phyloP scores from a whole-genome alignment of 176 grass and related monocot genomes.

The Leersia perrieri region DNA sequence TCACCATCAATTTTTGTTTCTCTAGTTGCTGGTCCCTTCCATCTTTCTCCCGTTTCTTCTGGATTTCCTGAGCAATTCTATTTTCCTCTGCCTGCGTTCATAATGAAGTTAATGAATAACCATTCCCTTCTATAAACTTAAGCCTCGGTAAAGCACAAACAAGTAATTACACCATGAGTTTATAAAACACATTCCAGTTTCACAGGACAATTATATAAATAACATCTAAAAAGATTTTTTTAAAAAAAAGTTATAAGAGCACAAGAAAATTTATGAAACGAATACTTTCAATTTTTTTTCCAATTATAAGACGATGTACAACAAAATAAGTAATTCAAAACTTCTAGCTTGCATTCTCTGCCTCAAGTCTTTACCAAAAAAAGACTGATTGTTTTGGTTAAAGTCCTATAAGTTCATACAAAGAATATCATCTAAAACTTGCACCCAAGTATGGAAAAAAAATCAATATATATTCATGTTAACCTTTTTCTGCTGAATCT shows the following conservation, averaged over 20 bases:
- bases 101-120: slow-evolving; percentile 16
- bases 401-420: background rate
- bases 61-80: slow-evolving; percentile 85
- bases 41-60: slow-evolving; percentile 86
- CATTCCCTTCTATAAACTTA: background rate
- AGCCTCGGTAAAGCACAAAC: background rate
- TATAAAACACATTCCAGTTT: background rate
- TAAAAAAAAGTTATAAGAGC: background rate
- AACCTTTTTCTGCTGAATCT: slow-evolving; percentile 85
- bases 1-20: slow-evolving; percentile 61
- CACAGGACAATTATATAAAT: background rate
- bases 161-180: background rate
- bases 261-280: background rate
- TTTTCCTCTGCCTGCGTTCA: slow-evolving; percentile 72
- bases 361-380: background rate
- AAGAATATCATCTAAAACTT: background rate
- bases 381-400: background rate
- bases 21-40: slow-evolving; percentile 59
- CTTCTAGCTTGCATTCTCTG: background rate
- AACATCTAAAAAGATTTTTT: background rate
- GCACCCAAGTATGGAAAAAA: background rate
- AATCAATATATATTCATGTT: background rate
- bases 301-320: background rate
- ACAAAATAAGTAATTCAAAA: background rate
- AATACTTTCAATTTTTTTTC: background rate